Base-by-base conservation (phyloP, 2,329 filamentous ascomycete species). In the Colletotrichum viniferum region DNA sequence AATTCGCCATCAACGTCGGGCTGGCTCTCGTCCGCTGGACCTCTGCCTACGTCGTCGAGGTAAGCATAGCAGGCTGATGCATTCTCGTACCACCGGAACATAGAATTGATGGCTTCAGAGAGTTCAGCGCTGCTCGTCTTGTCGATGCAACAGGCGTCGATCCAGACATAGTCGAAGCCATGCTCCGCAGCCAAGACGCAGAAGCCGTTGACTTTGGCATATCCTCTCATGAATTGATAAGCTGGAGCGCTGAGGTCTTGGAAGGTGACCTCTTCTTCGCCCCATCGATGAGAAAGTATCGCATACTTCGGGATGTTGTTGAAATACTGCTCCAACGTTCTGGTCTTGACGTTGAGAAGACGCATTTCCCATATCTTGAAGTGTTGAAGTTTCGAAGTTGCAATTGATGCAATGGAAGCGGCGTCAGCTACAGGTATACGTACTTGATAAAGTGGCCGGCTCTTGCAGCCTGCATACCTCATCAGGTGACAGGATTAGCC, bases 231-330 rank as follows among this genome's bases (percentile, higher is more conserved):
- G 3, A 4, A 62, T 4, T 16, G 36, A 58, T 65, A 8, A 26
- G 12, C 38, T 21, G 63, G 28, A 6, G 32, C 4, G 77, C 64
- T 32, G 30, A 80, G 73, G 18, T 82, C 80, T n/a, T 82, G 77
- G 30, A 81, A 81, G 4, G 76, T 76, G 1, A 83, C 78, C 64
- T 85, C 82, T 1, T 81, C 80, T 1, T 78, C 70, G 10, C 77
- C 79, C 83, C 84, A 85, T 1, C 81, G 84, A 61, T 85, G 84
- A 3, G 83, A 85, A 1, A 86, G 78, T 28, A 85, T 85, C 13
- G 80, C 82, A 66, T 84, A 86, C 0, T 43, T 12, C 1, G 80
- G 81, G 4, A 68, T 48, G 4, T 30, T 26, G 34, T 73, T 69
- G 8, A 77, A 71, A 48, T 81, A 80, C 32, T 73, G 71, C 63